Evolutionary conservation across 441 rosid genomes (phyloP), one percentile per base, ranked within the genome.

Genomic region (Erodium trifolium): DNA sequence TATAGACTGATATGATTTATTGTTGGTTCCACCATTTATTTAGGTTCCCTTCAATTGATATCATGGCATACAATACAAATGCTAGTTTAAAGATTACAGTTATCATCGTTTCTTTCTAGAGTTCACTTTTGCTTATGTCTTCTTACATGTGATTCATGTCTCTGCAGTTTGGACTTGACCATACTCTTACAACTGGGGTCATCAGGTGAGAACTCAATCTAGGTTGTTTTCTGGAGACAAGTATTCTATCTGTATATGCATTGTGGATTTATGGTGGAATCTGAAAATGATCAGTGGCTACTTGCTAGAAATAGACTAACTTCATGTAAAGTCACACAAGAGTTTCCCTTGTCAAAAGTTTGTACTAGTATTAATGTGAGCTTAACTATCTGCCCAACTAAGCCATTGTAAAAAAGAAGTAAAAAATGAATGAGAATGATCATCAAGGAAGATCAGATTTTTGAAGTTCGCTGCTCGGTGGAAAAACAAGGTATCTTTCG

Each of bases 161-260:
- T 69, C 74, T 78, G 81, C 87, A 93, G 98, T 93, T 93, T 80
- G 98, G 97, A 76, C 93, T 91, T 67, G 97, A 89, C 79, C 97
- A 93, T 68, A 93, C 98, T 23, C 90, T 91, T 49, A 93, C 97
- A 49, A 93, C 96, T 73, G 98, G 98, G 18, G 97, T 93, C 67
- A 91, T 93, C 75, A 93, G 98, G 98, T 93, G 81, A 13, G 66
- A 47, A 29, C 16, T 73, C 31, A 19, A 13, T 60, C 16, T 14
- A 53, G 59, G 59, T 53, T 53, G n/a, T 53, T 53, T 53, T 53
- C 59, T 14, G 5, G 19, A 14, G 59, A 53, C 59, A 53, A 53
- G 9, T 53, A 13, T 14, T 53, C 45, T 12, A 53, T 14, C 5
- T 53, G 6, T 53, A 16, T 53, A 53, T 53, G 59, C 17, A 14